Conservation (phyloP, 805 yeast genomes). For the Cyberlindnera lachancei region DNA sequence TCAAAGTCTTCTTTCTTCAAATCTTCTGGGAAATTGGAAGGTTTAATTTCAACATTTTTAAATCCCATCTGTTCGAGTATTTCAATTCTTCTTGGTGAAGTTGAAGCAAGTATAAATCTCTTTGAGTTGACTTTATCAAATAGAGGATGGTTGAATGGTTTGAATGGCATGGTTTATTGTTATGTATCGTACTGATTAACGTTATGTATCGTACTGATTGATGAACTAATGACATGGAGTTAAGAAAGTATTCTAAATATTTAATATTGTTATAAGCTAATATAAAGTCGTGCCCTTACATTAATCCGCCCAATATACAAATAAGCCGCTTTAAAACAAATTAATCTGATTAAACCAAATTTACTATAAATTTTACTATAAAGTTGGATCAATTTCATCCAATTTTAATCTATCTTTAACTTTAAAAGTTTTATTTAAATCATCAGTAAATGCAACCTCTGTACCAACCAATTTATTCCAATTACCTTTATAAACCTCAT, state of each 20-base stretch:
- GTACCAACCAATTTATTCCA: conserved; percentile 82
- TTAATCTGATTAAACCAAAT: too few relatives aligned
- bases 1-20: conserved; percentile 44
- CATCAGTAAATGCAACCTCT: conserved; percentile 38
- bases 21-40: conserved; percentile 74
- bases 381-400: conserved; percentile 19
- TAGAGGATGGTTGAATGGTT: conserved; percentile 26
- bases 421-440: conserved; percentile 14
- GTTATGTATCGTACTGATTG: too few relatives aligned
- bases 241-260: too few relatives aligned
- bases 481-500: conserved; percentile 56
- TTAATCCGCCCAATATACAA: too few relatives aligned
- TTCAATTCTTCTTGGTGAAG: conserved; percentile 74
- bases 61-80: conserved; percentile 59
- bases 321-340: too few relatives aligned
- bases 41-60: conserved; percentile 34
- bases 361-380: too few relatives aligned
- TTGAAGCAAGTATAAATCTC: conserved; percentile 63
- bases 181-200: too few relatives aligned
- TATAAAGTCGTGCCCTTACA: too few relatives aligned
- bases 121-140: conserved; percentile 15
- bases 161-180: too few relatives aligned
- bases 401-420: conserved; percentile 16
- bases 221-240: too few relatives aligned
- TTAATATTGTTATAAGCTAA: too few relatives aligned